Conservation (phyloP, 441 rosid genomes). For the Jatropha podagrica region DNA sequence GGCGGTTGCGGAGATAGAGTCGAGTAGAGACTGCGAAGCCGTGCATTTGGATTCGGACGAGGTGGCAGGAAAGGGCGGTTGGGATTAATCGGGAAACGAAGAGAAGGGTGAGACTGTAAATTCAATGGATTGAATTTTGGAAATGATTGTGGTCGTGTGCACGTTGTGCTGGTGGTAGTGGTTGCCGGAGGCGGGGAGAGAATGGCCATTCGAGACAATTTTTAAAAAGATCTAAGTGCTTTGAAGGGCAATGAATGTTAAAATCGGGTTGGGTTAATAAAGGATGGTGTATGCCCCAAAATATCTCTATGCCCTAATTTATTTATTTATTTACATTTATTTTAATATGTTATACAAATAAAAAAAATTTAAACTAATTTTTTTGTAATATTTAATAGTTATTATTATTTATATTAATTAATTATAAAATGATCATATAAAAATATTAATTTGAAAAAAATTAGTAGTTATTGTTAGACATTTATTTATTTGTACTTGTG, state of each 20-base stretch:
- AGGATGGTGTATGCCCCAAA: no score
- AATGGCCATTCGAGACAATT: conserved; percentile 18
- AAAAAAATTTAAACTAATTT: no score
- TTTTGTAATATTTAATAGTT: no score
- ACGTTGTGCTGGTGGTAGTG: neutral
- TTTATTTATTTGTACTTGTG: no score
- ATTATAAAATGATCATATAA: no score
- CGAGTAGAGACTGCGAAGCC: conserved; percentile 29
- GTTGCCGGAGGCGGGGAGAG: conserved; percentile 17
- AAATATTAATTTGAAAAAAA: no score
- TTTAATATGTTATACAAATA: no score
- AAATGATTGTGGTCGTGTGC: conserved; percentile 1
- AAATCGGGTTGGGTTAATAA: neutral
- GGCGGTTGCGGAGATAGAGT: conserved; percentile 50
- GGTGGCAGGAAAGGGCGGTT: conserved; percentile 15
- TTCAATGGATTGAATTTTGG: conserved; percentile 10
- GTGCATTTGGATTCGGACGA: conserved; percentile 4
- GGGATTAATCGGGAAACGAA: conserved; percentile 5
- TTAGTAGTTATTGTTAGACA: neutral
- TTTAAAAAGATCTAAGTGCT: neutral
- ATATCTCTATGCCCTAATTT: no score
- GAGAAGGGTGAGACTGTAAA: neutral
- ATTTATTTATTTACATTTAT: no score
- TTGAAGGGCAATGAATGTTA: neutral
- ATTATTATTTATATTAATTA: no score